Evolutionary conservation across 345 rosid genomes (phyloP).

Genomic region (Sonneratia caseolaris): DNA sequence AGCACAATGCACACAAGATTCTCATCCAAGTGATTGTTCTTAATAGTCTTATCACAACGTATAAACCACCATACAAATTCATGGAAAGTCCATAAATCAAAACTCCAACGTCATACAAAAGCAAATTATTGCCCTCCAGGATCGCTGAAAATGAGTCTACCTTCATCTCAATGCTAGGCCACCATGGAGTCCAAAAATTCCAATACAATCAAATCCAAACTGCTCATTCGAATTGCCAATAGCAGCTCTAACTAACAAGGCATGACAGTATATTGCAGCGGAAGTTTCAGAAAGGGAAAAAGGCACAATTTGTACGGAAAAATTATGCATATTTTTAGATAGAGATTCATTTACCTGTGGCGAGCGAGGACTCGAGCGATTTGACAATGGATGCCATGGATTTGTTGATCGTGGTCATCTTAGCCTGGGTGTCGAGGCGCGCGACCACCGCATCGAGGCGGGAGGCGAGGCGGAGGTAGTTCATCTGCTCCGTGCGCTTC

Average conservation of each 20-base stretch:
- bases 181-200: not conserved
- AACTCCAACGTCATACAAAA: not conserved
- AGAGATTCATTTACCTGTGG: slow-evolving; percentile 41
- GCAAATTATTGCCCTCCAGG: not conserved
- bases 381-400: slow-evolving; percentile 85
- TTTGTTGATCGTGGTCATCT: slow-evolving; percentile 84
- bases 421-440: slow-evolving; percentile 89
- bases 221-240: not conserved
- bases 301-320: not conserved
- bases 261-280: not conserved
- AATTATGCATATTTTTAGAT: not conserved
- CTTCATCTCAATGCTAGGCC: not conserved
- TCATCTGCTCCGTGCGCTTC: slow-evolving; percentile 96
- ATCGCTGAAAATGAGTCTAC: not conserved
- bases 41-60: not conserved
- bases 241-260: not conserved
- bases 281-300: not conserved
- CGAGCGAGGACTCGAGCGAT: slow-evolving; percentile 83
- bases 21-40: not conserved
- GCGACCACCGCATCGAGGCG: slow-evolving; percentile 95
- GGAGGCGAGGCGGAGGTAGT: slow-evolving; percentile 83
- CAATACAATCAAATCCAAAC: not conserved
- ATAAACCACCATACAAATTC: not conserved
- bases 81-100: not conserved
- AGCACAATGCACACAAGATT: not conserved